Evolutionary conservation across 305 asterid species (phyloP).

Genomic region (Solanum chacoense): DNA sequence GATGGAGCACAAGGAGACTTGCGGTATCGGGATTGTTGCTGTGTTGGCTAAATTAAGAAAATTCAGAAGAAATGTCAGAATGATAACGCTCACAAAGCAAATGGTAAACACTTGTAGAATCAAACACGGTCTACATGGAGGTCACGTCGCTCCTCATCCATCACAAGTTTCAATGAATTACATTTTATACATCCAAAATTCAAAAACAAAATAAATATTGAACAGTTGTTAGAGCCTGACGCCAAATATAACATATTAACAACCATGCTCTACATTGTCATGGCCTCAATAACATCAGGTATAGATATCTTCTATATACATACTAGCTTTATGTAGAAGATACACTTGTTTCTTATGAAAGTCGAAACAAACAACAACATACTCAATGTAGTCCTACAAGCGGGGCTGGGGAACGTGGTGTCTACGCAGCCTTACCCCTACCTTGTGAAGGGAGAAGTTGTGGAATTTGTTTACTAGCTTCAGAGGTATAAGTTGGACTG

Average conservation of each 20-base stretch:
- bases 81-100: background rate
- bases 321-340: background rate
- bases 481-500: no score
- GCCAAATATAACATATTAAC: background rate
- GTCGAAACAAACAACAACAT: background rate
- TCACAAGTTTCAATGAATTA: background rate
- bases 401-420: background rate
- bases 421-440: background rate
- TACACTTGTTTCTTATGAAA: background rate
- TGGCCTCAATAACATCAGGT: background rate
- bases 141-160: background rate
- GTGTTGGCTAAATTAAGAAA: conserved; percentile 57
- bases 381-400: background rate
- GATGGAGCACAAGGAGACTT: conserved; percentile 85
- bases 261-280: background rate
- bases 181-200: background rate
- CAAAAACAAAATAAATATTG: background rate
- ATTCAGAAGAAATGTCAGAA: conserved; percentile 8
- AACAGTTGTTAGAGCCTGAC: background rate
- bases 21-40: conserved; percentile 89
- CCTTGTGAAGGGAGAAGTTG: background rate
- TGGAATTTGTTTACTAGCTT: no score
- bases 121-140: background rate
- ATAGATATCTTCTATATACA: background rate
- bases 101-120: background rate